Evolutionary conservation across 345 rosid species (phyloP).

Genomic region (Euclidium syriacum): DNA sequence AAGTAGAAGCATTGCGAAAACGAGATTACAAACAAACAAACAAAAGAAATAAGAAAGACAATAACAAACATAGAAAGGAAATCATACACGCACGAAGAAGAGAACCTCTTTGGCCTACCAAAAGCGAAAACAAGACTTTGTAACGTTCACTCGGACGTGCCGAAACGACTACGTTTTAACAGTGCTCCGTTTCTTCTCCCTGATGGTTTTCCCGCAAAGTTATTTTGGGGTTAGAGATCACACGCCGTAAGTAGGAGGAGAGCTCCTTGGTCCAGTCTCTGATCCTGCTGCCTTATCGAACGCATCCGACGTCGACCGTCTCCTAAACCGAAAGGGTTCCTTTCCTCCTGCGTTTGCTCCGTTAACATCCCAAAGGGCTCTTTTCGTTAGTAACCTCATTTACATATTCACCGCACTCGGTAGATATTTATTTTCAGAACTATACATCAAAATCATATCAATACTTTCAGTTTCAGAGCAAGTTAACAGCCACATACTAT

Average conservation of each 20-base stretch:
- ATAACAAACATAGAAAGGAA: not conserved
- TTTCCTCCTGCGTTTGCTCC: constrained; percentile 60
- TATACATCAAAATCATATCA: not conserved
- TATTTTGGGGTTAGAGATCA: constrained; percentile 38
- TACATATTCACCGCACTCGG: too few species aligned
- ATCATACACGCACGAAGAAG: constrained; percentile 5
- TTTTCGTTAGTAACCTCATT: constrained; percentile 25
- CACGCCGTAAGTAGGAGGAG: constrained; percentile 78
- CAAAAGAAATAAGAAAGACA: not conserved
- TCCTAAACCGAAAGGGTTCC: constrained; percentile 73
- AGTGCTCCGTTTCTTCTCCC: not conserved
- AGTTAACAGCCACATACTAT: not conserved
- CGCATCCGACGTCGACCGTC: constrained; percentile 72
- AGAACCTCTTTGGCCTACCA: constrained; percentile 11
- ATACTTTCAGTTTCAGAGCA: too few species aligned
- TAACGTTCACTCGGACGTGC: constrained; percentile 1
- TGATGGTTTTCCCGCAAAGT: too few species aligned
- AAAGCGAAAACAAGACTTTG: not conserved
- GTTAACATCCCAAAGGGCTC: constrained; percentile 20
- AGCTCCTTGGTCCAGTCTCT: constrained; percentile 61
- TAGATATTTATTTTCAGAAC: not conserved
- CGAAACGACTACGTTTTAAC: not conserved
- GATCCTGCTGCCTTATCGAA: constrained; percentile 52
- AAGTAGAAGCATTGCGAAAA: not conserved
- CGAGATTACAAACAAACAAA: not conserved